These are phyloP conservation scores for Gossypium arboreum DNA, from an alignment of 345 rosid genomes.

Conservation along the genomic window DNA sequence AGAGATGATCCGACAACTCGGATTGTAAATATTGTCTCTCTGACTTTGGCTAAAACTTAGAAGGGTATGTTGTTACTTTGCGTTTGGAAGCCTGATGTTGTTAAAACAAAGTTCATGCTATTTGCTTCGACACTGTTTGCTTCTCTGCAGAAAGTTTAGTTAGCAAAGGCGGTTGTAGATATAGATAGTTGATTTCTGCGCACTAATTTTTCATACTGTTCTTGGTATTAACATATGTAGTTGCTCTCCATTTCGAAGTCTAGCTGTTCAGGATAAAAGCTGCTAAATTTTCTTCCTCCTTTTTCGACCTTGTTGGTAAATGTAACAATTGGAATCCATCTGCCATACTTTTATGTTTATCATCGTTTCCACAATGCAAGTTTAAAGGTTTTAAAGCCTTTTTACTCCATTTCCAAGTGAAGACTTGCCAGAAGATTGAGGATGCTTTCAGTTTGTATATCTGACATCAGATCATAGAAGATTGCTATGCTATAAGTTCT, in stretches of 20 bases:
- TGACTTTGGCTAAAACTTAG: background rate
- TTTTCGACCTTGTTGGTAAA: too few relatives aligned
- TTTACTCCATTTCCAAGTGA: background rate
- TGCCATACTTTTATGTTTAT: too few relatives aligned
- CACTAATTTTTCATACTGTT: too few relatives aligned
- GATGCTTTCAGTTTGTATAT: background rate
- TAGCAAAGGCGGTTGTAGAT: too few relatives aligned
- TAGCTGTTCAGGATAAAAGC: too few relatives aligned
- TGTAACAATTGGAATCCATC: too few relatives aligned
- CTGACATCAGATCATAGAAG: background rate
- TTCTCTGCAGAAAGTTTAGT: background rate
- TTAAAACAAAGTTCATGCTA: constrained; percentile 3
- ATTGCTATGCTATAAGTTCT: background rate
- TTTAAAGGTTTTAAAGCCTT: background rate
- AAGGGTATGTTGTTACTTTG: background rate
- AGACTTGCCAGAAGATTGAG: background rate
- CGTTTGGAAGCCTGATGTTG: constrained; percentile 8
- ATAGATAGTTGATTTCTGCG: too few relatives aligned
- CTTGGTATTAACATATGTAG: too few relatives aligned
- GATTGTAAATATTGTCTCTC: constrained; percentile 20
- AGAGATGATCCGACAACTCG: constrained; percentile 3
- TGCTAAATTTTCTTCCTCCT: too few relatives aligned
- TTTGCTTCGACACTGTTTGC: constrained; percentile 5
- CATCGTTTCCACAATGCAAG: background rate
- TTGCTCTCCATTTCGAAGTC: too few relatives aligned